These are phyloP conservation scores for Ophiostoma tasmaniense DNA, from an alignment of 2,329 filamentous ascomycete species.

Conservation along the genomic window DNA sequence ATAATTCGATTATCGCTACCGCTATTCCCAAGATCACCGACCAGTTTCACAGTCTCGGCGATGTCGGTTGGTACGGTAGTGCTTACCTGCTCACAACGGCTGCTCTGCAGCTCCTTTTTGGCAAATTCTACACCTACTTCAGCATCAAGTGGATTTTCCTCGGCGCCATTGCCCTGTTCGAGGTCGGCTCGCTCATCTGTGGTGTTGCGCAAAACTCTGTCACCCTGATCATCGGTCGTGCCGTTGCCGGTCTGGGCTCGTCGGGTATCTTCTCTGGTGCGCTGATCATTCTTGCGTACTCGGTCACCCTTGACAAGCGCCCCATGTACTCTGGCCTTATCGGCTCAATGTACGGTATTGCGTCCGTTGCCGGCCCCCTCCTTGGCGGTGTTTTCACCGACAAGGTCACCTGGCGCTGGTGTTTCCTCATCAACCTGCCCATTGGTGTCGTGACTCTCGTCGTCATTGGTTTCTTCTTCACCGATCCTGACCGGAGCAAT, in stretches of 20 bases:
- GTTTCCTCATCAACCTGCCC: slow-evolving; percentile 29
- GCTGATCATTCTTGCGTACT: slow-evolving; percentile 28
- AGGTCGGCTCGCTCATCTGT: slow-evolving; percentile 32
- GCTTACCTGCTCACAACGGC: slow-evolving; percentile 31
- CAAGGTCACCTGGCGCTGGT: slow-evolving; percentile 28
- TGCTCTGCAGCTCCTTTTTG: slow-evolving; percentile 28
- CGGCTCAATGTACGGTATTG: slow-evolving; percentile 35
- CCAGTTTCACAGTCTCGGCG: slow-evolving; percentile 31
- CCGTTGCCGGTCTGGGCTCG: slow-evolving; percentile 27
- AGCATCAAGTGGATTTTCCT: slow-evolving; percentile 30
- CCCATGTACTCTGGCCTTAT: slow-evolving; percentile 28
- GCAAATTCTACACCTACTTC: slow-evolving; percentile 33
- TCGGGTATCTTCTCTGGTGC: slow-evolving; percentile 34
- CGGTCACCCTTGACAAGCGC: slow-evolving; percentile 20
- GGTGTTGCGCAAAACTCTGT: slow-evolving; percentile 22
- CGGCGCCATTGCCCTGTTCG: slow-evolving; percentile 29
- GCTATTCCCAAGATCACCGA: slow-evolving; percentile 31
- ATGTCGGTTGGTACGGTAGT: slow-evolving; percentile 37
- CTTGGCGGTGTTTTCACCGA: slow-evolving; percentile 24
- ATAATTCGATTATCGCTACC: slow-evolving; percentile 28
- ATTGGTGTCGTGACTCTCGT: slow-evolving; percentile 24
- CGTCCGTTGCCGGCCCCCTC: slow-evolving; percentile 24
- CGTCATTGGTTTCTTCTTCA: slow-evolving; percentile 22
- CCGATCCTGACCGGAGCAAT: slow-evolving; percentile 16
- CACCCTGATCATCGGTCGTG: slow-evolving; percentile 23